Evolutionary conservation across 306 rosid species (phyloP).

Genomic region (Benincasa hispida): DNA sequence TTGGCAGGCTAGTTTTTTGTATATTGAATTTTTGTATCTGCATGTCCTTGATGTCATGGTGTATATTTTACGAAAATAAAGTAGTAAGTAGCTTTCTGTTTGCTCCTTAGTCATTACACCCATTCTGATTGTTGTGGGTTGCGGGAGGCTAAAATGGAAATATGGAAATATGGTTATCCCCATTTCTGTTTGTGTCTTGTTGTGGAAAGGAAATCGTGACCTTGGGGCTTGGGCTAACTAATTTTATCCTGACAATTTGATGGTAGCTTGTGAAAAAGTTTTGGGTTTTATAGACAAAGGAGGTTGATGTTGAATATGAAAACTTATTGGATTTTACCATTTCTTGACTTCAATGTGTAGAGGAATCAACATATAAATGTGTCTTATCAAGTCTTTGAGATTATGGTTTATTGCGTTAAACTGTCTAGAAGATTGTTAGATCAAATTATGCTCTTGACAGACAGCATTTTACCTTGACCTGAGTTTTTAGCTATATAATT

Average conservation of each 20-base stretch:
- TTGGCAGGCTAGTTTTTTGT: background rate
- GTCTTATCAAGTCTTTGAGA: background rate
- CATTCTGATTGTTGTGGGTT: background rate
- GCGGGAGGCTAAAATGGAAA: background rate
- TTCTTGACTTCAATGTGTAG: background rate
- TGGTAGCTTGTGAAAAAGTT: background rate
- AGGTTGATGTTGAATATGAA: background rate
- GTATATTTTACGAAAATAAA: background rate
- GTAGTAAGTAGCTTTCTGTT: background rate
- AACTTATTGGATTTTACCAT: background rate
- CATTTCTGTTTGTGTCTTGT: background rate
- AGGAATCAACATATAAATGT: background rate
- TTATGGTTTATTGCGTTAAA: background rate
- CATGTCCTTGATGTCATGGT: background rate
- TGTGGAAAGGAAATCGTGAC: background rate
- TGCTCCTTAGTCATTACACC: background rate
- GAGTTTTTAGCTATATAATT: constrained; percentile 55
- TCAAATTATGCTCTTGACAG: background rate
- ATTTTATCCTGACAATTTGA: background rate
- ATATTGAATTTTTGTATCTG: background rate
- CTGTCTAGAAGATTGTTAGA: background rate
- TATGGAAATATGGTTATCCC: background rate
- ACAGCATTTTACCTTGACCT: constrained; percentile 43
- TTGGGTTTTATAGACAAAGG: background rate
- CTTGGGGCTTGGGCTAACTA: background rate